Conservation (phyloP, 1,284 basidiomycete genomes). For the Ganoderma meredithae region DNA sequence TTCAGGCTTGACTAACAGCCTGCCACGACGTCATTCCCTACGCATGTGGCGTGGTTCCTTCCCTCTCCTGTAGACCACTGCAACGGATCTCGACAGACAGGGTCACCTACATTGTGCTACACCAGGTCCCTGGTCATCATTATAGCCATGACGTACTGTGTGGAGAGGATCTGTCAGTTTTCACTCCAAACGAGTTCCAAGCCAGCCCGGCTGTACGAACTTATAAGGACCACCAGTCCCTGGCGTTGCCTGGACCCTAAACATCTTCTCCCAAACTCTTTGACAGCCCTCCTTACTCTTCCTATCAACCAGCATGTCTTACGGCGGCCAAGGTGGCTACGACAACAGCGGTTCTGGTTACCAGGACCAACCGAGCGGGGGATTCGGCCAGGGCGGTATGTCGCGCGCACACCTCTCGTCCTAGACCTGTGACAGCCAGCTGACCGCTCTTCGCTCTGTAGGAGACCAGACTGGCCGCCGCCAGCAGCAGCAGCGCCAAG, state of each 20-base stretch:
- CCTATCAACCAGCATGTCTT: constrained; percentile 34
- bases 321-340: constrained; percentile 14
- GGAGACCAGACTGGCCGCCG: constrained; percentile 9
- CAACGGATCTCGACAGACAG: not conserved
- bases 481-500: constrained; percentile 11
- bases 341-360: constrained; percentile 3
- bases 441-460: not conserved
- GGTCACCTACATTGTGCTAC: not conserved
- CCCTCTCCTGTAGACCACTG: not conserved
- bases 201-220: no score
- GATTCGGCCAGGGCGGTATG: not conserved
- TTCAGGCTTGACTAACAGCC: not conserved
- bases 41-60: not conserved
- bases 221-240: not conserved
- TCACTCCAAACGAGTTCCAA: not conserved
- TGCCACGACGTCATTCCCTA: not conserved
- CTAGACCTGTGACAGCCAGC: not conserved
- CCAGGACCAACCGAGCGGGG: constrained; percentile 12
- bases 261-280: constrained; percentile 1
- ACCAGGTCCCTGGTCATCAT: not conserved
- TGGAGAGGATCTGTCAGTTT: constrained; percentile 1
- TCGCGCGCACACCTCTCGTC: not conserved
- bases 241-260: not conserved
- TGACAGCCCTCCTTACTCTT: not conserved
- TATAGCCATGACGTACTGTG: not conserved